Evolutionary conservation across 257 asterid genomes (phyloP).

Genomic region (Fraxinus excelsior): DNA sequence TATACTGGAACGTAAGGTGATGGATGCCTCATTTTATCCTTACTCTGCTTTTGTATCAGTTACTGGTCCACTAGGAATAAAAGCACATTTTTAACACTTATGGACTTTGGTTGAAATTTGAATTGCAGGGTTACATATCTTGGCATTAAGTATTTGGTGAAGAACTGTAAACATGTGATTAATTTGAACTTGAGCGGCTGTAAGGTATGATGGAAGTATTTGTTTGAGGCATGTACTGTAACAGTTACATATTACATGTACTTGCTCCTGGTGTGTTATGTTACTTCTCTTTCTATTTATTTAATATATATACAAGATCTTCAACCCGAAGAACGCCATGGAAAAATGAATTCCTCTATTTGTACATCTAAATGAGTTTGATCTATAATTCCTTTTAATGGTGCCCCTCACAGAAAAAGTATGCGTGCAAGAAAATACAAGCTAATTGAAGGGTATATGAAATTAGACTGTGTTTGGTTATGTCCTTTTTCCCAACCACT

Average conservation of each 20-base stretch:
- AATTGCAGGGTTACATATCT: constrained; percentile 78
- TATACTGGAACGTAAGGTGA: constrained; percentile 96
- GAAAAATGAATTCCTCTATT: not conserved
- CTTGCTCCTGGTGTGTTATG: not conserved
- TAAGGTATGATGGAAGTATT: constrained; percentile 55
- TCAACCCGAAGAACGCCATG: not conserved
- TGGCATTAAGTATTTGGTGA: constrained; percentile 66
- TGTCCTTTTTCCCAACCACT: too few species aligned
- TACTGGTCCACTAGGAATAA: constrained; percentile 1
- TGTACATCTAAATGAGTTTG: not conserved
- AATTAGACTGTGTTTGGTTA: too few species aligned
- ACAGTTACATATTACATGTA: not conserved
- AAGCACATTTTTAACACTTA: constrained; percentile 9
- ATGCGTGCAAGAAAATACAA: not conserved
- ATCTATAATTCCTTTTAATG: not conserved
- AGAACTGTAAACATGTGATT: constrained; percentile 60
- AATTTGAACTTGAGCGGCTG: constrained; percentile 95
- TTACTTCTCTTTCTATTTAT: not conserved
- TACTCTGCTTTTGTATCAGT: constrained; percentile 1
- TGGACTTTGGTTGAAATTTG: constrained; percentile 15
- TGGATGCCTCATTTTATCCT: constrained; percentile 8
- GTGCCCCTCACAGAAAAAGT: not conserved
- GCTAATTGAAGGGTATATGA: not conserved
- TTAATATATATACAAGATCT: not conserved
- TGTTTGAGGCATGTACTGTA: not conserved